Conservation (phyloP, 2,329 filamentous ascomycete genomes). For the Pseudocercospora pini-densiflorae region DNA sequence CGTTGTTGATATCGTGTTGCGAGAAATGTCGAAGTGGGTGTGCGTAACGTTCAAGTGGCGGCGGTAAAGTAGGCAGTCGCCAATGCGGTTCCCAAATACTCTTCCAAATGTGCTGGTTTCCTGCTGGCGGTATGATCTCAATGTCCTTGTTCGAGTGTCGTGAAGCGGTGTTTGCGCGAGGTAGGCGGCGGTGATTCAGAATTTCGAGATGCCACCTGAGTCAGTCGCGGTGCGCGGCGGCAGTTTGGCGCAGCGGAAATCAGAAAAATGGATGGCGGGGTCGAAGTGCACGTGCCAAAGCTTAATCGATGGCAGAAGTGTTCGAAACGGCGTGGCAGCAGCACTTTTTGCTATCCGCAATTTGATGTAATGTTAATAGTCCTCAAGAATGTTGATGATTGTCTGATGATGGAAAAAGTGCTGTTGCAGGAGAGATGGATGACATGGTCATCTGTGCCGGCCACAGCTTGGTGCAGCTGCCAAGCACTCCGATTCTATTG, state of each 20-base stretch:
- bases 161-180: neutral
- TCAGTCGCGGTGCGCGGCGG: neutral
- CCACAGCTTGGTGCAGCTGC: neutral
- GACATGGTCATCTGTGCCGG: neutral
- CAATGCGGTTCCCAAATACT: neutral
- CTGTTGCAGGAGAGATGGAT: neutral
- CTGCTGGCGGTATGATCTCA: neutral
- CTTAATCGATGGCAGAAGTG: neutral
- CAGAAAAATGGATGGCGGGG: neutral
- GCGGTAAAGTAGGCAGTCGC: neutral
- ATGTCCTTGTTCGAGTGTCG: neutral
- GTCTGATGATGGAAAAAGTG: neutral
- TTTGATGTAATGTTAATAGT: too few relatives aligned
- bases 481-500: neutral
- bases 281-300: neutral
- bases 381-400: too few relatives aligned
- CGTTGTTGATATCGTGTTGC: neutral
- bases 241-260: neutral
- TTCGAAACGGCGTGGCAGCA: neutral
- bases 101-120: neutral
- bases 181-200: neutral
- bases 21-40: neutral
- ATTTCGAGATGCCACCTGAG: neutral
- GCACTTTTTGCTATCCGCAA: neutral
- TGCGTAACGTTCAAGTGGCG: neutral